phyloP scores from a whole-genome alignment of 1,284 basidiomycete genomes.

The Chalciporus sp. region DNA sequence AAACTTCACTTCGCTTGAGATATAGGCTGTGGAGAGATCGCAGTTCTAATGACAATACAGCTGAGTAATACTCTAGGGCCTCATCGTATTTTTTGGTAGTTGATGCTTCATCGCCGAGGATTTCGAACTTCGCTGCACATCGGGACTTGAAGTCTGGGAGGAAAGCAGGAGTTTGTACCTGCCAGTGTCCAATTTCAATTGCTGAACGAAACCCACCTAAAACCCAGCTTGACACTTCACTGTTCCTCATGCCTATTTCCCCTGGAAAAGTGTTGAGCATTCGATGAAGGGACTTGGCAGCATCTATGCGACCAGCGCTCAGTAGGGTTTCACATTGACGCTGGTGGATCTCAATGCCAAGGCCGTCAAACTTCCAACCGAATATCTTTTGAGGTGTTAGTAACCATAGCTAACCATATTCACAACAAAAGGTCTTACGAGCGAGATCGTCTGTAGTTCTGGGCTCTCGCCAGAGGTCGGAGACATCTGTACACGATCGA shows the following conservation, averaged over 20 bases:
- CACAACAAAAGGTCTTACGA: not conserved
- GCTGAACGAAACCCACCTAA: not conserved
- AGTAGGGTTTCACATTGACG: conserved; percentile 2
- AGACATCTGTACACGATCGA: not conserved
- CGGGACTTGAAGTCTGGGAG: conserved; percentile 11
- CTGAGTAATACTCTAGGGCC: conserved; percentile 12
- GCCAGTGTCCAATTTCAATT: not conserved
- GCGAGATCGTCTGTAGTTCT: conserved; percentile 4
- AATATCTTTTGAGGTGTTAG: conserved; percentile 3
- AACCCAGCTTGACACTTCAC: conserved; percentile 1
- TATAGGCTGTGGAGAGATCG: not conserved
- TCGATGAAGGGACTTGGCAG: not conserved
- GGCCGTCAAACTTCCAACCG: conserved; percentile 11
- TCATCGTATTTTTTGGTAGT: conserved; percentile 10
- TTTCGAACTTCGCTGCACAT: conserved; percentile 12
- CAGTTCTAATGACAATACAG: conserved; percentile 11
- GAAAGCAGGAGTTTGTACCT: not conserved
- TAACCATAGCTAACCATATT: not conserved
- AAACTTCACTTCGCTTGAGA: conserved; percentile 15
- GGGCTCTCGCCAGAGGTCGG: conserved; percentile 3
- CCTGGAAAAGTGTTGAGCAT: not conserved
- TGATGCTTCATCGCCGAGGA: conserved; percentile 13
- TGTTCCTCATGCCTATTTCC: conserved; percentile 2
- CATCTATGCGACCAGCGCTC: not conserved
- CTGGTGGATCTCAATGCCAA: conserved; percentile 6